These are phyloP conservation scores for Penicillium sp. DNA, from an alignment of 2,329 filamentous ascomycete species.

Conservation along the genomic window DNA sequence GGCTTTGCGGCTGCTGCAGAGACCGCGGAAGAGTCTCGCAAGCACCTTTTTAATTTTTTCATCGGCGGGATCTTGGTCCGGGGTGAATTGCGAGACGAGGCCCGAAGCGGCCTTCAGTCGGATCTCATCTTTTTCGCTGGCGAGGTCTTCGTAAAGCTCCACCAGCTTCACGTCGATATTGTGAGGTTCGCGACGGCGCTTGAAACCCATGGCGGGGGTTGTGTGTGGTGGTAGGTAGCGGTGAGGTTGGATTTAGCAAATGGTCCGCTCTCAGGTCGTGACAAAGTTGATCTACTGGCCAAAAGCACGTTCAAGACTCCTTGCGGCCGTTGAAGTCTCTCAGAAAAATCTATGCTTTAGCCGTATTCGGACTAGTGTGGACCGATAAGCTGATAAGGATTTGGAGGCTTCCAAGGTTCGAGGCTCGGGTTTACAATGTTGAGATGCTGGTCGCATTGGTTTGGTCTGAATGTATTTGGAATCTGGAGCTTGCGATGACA, in stretches of 20 bases:
- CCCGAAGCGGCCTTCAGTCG: conserved; percentile 48
- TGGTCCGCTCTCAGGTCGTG: neutral
- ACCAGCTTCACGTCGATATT: conserved; percentile 49
- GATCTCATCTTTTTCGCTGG: conserved; percentile 49
- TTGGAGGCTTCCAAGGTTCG: neutral
- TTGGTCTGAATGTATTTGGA: too few species aligned
- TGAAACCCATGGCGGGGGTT: conserved; percentile 34
- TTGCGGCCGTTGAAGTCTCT: conserved; percentile 13
- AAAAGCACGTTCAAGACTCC: conserved; percentile 12
- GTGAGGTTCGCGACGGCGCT: conserved; percentile 44
- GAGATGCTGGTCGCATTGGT: neutral
- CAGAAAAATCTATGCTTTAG: conserved; percentile 18
- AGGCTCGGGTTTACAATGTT: neutral
- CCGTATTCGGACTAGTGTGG: conserved; percentile 19
- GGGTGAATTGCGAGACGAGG: conserved; percentile 48
- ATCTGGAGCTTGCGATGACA: too few species aligned
- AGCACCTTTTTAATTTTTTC: conserved; percentile 46
- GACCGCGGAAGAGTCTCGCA: conserved; percentile 76
- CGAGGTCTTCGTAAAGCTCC: conserved; percentile 53
- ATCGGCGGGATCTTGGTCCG: conserved; percentile 40
- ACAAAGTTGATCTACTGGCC: conserved; percentile 3
- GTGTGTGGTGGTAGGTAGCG: neutral
- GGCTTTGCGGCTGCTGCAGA: conserved; percentile 87
- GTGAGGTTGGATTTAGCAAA: neutral
- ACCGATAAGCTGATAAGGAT: conserved; percentile 26